Evolutionary conservation across 2,329 filamentous ascomycete species (phyloP).

Genomic region (Zopfia rhizophila): DNA sequence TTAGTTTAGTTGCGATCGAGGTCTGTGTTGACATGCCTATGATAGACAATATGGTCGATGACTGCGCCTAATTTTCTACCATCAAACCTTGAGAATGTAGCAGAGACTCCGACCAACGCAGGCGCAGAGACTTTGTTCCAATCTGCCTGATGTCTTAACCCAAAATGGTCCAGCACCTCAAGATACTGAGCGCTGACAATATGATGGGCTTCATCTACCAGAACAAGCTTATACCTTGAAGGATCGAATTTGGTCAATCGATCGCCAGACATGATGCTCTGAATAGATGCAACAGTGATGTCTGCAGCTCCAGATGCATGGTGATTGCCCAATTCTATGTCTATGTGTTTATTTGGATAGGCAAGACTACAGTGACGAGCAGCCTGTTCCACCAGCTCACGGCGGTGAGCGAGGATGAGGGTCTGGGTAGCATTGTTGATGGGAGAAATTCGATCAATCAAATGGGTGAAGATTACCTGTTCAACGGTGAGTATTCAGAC

Average conservation of each 20-base stretch:
- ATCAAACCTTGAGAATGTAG: conserved; percentile 82
- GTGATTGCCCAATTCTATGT: conserved; percentile 88
- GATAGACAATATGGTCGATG: conserved; percentile 96
- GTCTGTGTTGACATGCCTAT: conserved; percentile 64
- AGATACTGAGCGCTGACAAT: conserved; percentile 88
- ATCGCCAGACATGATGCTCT: conserved; percentile 80
- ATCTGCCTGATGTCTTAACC: conserved; percentile 65
- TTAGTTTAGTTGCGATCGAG: conserved; percentile 16
- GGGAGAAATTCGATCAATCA: conserved; percentile 80
- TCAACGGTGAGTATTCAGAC: conserved; percentile 11
- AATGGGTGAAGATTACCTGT: conserved; percentile 93
- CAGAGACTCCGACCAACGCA: conserved; percentile 88
- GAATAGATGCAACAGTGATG: conserved; percentile 91
- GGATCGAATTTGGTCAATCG: conserved; percentile 87
- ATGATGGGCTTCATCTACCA: conserved; percentile 97
- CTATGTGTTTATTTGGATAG: conserved; percentile 83
- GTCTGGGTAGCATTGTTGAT: conserved; percentile 74
- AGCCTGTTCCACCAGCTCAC: conserved; percentile 94
- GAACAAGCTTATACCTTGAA: conserved; percentile 81
- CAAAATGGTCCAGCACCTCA: conserved; percentile 79
- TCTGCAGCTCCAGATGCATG: conserved; percentile 84
- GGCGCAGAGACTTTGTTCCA: conserved; percentile 40
- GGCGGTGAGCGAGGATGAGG: conserved; percentile 89
- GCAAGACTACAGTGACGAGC: conserved; percentile 82
- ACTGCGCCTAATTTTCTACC: conserved; percentile 82